A percentile compares a stretch with the other conserved stretches of the same genome.
Evolutionary conservation across 108 stramenopile species (phyloP).

Genomic region (Cyclostephanos tholiformis): DNA sequence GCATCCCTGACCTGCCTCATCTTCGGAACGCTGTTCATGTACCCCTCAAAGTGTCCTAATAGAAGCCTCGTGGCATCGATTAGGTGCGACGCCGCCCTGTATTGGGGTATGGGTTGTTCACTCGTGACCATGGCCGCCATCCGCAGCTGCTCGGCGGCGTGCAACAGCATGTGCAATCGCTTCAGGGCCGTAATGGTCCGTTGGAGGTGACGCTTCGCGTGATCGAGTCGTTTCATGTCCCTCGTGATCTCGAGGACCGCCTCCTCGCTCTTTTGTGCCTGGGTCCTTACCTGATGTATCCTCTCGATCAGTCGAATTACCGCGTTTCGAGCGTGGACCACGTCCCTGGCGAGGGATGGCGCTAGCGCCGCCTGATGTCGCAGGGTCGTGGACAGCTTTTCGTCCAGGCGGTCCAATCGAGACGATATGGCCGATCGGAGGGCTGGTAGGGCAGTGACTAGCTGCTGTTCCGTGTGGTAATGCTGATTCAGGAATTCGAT

Average conservation of each 20-base stretch:
- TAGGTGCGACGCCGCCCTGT: slow-evolving; percentile 87
- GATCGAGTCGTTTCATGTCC: slow-evolving; percentile 97
- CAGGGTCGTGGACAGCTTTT: slow-evolving; percentile 69
- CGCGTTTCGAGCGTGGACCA: slow-evolving; percentile 70
- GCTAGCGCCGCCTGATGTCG: slow-evolving; percentile 78
- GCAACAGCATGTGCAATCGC: slow-evolving; percentile 96
- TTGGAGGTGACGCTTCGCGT: slow-evolving; percentile 95
- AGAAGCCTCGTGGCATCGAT: slow-evolving; percentile 92
- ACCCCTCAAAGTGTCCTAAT: slow-evolving; percentile 80
- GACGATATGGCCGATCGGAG: slow-evolving; percentile 71
- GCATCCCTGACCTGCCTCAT: slow-evolving; percentile 67
- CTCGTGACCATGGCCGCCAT: slow-evolving; percentile 50
- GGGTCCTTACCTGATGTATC: slow-evolving; percentile 63
- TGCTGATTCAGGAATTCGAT: slow-evolving; percentile 83
- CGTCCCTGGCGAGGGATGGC: slow-evolving; percentile 59
- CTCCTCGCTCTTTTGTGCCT: slow-evolving; percentile 75
- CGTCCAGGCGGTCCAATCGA: slow-evolving; percentile 73
- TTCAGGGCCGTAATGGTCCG: slow-evolving; percentile 96
- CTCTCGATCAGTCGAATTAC: slow-evolving; percentile 60
- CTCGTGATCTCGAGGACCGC: slow-evolving; percentile 84
- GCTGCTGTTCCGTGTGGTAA: slow-evolving; percentile 66
- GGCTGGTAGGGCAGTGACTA: slow-evolving; percentile 64
- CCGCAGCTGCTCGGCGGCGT: slow-evolving; percentile 94
- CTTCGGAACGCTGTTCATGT: slow-evolving; percentile 65
- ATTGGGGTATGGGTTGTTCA: slow-evolving; percentile 67